Conservation (phyloP, 2,329 filamentous ascomycete genomes). For the Pseudogymnoascus sp. region DNA sequence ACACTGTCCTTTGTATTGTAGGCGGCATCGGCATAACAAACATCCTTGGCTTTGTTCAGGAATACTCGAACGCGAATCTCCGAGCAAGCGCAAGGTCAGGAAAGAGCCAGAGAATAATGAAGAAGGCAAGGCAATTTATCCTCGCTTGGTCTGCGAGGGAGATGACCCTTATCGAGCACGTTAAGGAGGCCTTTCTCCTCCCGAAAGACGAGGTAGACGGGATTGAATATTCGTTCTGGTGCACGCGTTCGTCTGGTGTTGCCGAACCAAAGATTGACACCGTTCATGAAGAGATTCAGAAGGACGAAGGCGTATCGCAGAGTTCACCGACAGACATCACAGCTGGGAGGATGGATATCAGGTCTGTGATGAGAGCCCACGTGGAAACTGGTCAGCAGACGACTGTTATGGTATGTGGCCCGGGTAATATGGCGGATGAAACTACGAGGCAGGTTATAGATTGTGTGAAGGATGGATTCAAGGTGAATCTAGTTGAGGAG, state of each 20-base stretch:
- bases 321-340: slow-evolving; percentile 8
- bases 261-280: neutral
- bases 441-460: neutral
- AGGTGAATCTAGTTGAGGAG: neutral
- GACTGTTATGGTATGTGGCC: neutral
- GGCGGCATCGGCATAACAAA: neutral
- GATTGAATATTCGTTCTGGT: slow-evolving; percentile 14
- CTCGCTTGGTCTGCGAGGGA: slow-evolving; percentile 24
- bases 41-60: slow-evolving; percentile 15
- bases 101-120: slow-evolving; percentile 15
- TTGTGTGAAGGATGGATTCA: neutral
- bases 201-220: slow-evolving; percentile 14
- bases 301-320: neutral
- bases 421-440: neutral
- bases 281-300: neutral
- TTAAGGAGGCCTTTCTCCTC: slow-evolving; percentile 17
- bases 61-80: slow-evolving; percentile 13
- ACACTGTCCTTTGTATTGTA: neutral
- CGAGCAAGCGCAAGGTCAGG: neutral
- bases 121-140: slow-evolving; percentile 18
- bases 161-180: slow-evolving; percentile 20
- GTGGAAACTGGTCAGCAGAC: slow-evolving; percentile 2
- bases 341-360: slow-evolving; percentile 18
- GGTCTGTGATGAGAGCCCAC: slow-evolving; percentile 16
- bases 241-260: slow-evolving; percentile 3